Conservation (phyloP, 2,329 filamentous ascomycete species). For the Exophiala sideris region DNA sequence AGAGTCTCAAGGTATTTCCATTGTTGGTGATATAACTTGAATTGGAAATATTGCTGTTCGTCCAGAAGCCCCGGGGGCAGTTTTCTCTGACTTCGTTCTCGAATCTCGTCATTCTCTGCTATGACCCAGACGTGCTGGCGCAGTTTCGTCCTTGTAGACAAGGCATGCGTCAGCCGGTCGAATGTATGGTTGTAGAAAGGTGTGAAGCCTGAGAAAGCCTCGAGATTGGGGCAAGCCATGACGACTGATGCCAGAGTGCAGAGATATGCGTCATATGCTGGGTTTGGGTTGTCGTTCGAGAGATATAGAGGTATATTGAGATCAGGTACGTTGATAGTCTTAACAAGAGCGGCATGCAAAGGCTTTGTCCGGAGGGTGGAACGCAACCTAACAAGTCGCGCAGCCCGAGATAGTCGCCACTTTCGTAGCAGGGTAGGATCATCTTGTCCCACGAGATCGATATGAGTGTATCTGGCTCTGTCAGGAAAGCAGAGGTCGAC, state of each 20-base stretch:
- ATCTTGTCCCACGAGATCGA: slow-evolving; percentile 49
- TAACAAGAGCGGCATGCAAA: slow-evolving; percentile 52
- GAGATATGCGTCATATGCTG: slow-evolving; percentile 47
- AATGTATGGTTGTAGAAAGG: slow-evolving; percentile 53
- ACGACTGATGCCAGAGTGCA: slow-evolving; percentile 55
- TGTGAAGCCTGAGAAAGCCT: slow-evolving; percentile 53
- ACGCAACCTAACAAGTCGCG: slow-evolving; percentile 53
- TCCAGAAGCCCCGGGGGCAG: slow-evolving; percentile 45
- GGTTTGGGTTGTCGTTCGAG: slow-evolving; percentile 35
- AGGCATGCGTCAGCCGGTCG: slow-evolving; percentile 53
- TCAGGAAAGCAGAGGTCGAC: neutral
- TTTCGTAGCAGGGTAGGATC: slow-evolving; percentile 46
- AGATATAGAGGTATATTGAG: slow-evolving; percentile 40
- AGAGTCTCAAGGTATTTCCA: slow-evolving; percentile 54
- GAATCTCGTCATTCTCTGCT: slow-evolving; percentile 42
- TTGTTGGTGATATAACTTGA: slow-evolving; percentile 52
- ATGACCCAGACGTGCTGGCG: slow-evolving; percentile 58
- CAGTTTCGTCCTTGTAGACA: slow-evolving; percentile 53
- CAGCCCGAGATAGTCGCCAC: slow-evolving; percentile 48
- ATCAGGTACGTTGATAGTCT: slow-evolving; percentile 52
- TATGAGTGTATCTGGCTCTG: slow-evolving; percentile 45
- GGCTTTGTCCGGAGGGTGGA: slow-evolving; percentile 51
- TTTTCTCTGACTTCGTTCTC: slow-evolving; percentile 35
- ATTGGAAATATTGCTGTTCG: slow-evolving; percentile 49
- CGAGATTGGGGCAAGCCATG: slow-evolving; percentile 57